phyloP scores from a whole-genome alignment of 768 basidiomycete species.

The Candolleomyces efflorescens region DNA sequence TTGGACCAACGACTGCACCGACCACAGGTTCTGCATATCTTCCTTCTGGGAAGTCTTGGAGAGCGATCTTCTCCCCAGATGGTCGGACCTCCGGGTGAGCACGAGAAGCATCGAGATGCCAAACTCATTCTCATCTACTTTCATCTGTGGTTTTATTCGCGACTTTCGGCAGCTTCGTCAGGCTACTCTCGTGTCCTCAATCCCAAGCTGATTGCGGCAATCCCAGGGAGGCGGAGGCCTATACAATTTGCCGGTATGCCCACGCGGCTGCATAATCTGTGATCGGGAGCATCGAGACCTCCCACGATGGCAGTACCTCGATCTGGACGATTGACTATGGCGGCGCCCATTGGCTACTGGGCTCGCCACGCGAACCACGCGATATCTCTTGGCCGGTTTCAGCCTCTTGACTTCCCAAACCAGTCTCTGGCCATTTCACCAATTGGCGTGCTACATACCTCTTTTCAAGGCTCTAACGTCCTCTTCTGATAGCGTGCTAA shows the following conservation, averaged over 20 bases:
- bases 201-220: neutral
- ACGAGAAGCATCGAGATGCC: neutral
- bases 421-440: no score
- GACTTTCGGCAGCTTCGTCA: conserved; percentile 14
- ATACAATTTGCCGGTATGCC: neutral
- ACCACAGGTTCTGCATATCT: conserved; percentile 34
- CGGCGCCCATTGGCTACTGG: no score
- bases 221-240: neutral
- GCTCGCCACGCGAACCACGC: no score
- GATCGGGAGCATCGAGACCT: no score
- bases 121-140: neutral
- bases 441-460: no score
- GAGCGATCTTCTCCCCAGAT: conserved; percentile 32
- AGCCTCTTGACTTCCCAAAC: no score
- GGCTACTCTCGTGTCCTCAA: neutral
- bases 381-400: no score
- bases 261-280: neutral
- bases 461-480: no score
- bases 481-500: no score
- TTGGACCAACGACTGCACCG: neutral
- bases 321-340: no score
- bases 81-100: conserved; percentile 32
- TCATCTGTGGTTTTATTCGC: neutral
- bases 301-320: no score
- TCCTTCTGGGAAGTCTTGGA: conserved; percentile 31